A percentile compares a stretch with the other conserved stretches of the same genome.
phyloP scores from a whole-genome alignment of 2,329 filamentous ascomycete genomes.

The Hymenoscyphus fraxineus region DNA sequence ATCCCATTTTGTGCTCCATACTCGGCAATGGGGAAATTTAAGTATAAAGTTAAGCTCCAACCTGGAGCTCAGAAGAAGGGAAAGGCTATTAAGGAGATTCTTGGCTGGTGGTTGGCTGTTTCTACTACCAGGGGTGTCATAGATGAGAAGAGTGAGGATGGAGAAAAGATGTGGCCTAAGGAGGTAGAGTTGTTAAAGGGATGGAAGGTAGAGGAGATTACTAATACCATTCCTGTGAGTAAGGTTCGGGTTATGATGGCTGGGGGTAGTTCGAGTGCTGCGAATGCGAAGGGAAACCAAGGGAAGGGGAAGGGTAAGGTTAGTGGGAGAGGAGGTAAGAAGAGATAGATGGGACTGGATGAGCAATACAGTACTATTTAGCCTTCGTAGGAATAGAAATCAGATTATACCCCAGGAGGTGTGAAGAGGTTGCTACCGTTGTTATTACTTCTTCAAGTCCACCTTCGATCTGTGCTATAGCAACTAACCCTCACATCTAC shows the following conservation, averaged over 20 bases:
- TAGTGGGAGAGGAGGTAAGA: constrained; percentile 30
- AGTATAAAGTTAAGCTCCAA: constrained; percentile 94
- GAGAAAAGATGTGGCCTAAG: constrained; percentile 76
- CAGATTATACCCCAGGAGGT: not conserved
- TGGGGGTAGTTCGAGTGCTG: constrained; percentile 43
- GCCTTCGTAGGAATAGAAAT: not conserved
- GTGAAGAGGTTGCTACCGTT: not conserved
- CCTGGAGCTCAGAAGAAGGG: constrained; percentile 89
- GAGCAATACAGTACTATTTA: not conserved
- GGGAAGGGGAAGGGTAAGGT: constrained; percentile 29
- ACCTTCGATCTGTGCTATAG: too few species aligned
- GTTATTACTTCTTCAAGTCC: too few species aligned
- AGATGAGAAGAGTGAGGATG: constrained; percentile 58
- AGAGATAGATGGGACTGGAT: constrained; percentile 3
- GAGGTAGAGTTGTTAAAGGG: constrained; percentile 82
- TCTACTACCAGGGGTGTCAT: constrained; percentile 51
- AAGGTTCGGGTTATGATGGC: constrained; percentile 77
- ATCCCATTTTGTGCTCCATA: constrained; percentile 64
- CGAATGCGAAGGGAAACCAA: constrained; percentile 27
- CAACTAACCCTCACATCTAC: too few species aligned
- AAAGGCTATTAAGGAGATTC: constrained; percentile 85
- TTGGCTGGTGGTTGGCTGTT: constrained; percentile 74
- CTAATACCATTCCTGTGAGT: constrained; percentile 75
- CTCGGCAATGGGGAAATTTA: constrained; percentile 63
- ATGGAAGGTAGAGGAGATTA: constrained; percentile 76